These are phyloP conservation scores for Cornus florida DNA, from an alignment of 148 eudicot genomes.

Conservation along the genomic window DNA sequence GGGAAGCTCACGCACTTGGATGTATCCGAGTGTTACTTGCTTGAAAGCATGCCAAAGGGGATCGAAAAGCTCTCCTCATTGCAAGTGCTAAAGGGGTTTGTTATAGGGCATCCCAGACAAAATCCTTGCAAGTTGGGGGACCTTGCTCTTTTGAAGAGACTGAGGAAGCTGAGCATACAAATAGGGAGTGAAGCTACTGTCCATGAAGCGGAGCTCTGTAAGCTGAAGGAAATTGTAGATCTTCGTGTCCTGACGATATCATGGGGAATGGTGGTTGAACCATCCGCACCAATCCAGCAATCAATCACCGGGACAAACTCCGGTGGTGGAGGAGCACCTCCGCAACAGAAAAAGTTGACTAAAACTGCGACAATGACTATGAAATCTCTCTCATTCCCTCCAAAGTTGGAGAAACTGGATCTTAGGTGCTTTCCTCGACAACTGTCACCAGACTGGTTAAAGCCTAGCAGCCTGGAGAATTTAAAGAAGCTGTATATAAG, in stretches of 20 bases:
- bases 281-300: too few relatives aligned
- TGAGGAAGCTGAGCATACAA: constrained; percentile 4
- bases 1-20: not conserved
- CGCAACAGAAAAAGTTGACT: not conserved
- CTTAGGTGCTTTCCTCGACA: not conserved
- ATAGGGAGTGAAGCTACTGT: not conserved
- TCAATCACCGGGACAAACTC: not conserved
- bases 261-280: not conserved
- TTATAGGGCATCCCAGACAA: not conserved
- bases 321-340: not conserved
- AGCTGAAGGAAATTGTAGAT: not conserved
- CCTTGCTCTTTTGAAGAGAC: not conserved
- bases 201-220: not conserved
- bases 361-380: not conserved
- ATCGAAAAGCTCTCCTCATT: constrained; percentile 8
- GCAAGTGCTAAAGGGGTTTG: constrained; percentile 8
- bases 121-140: not conserved
- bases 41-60: constrained; percentile 4
- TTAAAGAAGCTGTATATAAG: constrained; percentile 6
- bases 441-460: not conserved
- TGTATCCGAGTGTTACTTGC: constrained; percentile 3
- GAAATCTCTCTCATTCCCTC: not conserved
- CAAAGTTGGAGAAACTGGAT: constrained; percentile 10
- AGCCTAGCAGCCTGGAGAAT: not conserved
- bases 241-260: constrained; percentile 2